These are phyloP conservation scores for Forsythia viridissima DNA, from an alignment of 257 asterid genomes.

Conservation along the genomic window DNA sequence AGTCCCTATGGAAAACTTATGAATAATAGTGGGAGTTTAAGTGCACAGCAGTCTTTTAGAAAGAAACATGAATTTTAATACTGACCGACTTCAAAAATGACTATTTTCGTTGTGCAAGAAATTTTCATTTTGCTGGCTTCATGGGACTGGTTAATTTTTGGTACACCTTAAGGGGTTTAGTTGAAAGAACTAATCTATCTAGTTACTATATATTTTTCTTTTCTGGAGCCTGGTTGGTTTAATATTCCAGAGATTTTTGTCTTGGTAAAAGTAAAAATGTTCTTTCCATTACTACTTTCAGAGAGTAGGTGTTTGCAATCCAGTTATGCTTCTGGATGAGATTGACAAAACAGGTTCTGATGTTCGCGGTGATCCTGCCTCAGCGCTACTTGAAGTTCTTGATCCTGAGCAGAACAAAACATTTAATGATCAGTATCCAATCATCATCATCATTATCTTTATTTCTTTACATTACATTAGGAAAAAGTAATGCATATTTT, in stretches of 20 bases:
- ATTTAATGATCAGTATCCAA: conserved; percentile 98
- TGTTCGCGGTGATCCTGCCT: conserved; percentile 99
- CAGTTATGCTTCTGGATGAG: conserved; percentile 99
- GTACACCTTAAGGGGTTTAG: conserved; percentile 7
- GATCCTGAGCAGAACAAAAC: conserved; percentile 98
- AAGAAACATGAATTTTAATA: background rate
- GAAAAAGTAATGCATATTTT: background rate
- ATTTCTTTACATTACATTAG: background rate
- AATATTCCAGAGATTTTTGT: background rate
- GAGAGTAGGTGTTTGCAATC: conserved; percentile 96
- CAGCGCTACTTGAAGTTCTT: conserved; percentile 96
- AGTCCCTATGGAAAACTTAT: background rate
- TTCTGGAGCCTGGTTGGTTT: background rate
- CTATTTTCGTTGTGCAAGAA: background rate
- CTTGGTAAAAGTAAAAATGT: conserved; percentile 10
- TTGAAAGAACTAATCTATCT: conserved; percentile 12
- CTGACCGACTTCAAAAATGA: background rate
- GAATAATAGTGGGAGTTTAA: background rate
- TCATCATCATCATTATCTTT: conserved; percentile 22
- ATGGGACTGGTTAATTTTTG: background rate
- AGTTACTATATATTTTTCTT: background rate
- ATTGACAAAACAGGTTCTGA: conserved; percentile 98
- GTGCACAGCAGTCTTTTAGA: background rate
- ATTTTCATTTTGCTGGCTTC: background rate
- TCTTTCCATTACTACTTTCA: conserved; percentile 35